Percentiles rank a stretch among this genome's conserved stretches.
Conservation (phyloP, 2,329 filamentous ascomycete genomes). For the Calonectria montana region DNA sequence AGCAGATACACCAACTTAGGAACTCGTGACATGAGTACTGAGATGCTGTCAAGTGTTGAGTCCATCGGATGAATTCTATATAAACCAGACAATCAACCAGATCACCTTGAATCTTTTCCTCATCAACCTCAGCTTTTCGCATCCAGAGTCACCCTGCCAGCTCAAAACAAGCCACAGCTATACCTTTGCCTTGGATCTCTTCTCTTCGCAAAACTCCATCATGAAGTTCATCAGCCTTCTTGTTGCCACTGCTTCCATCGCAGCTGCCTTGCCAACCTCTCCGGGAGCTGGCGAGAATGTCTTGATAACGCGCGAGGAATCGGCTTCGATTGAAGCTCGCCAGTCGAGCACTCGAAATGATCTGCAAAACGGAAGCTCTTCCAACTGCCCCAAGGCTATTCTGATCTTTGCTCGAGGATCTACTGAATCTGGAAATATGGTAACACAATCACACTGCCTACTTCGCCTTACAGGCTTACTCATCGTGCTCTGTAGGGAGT, state of each 20-base stretch:
- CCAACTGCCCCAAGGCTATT: conserved; percentile 48
- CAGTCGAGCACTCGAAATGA: conserved; percentile 34
- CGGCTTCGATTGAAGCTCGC: background rate
- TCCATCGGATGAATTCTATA: background rate
- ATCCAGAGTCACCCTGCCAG: background rate
- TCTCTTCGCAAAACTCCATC: background rate
- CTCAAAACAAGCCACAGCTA: background rate
- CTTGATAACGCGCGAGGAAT: background rate
- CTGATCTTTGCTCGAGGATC: conserved; percentile 52
- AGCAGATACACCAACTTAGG: too few relatives aligned
- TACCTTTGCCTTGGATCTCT: background rate
- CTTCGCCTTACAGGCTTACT: background rate
- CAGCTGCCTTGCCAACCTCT: background rate
- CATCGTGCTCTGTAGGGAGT: background rate
- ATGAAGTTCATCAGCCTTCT: background rate
- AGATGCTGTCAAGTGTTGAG: background rate
- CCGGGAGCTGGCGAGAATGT: background rate
- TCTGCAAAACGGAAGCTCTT: conserved; percentile 37
- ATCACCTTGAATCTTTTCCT: background rate
- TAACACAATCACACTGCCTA: conserved; percentile 7
- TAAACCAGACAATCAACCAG: background rate
- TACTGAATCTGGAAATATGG: conserved; percentile 51
- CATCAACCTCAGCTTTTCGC: background rate
- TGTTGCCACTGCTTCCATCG: background rate
- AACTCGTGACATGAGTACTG: background rate